These are phyloP conservation scores for Metarhizium sp. DNA, from an alignment of 2,329 filamentous ascomycete genomes.

Conservation along the genomic window DNA sequence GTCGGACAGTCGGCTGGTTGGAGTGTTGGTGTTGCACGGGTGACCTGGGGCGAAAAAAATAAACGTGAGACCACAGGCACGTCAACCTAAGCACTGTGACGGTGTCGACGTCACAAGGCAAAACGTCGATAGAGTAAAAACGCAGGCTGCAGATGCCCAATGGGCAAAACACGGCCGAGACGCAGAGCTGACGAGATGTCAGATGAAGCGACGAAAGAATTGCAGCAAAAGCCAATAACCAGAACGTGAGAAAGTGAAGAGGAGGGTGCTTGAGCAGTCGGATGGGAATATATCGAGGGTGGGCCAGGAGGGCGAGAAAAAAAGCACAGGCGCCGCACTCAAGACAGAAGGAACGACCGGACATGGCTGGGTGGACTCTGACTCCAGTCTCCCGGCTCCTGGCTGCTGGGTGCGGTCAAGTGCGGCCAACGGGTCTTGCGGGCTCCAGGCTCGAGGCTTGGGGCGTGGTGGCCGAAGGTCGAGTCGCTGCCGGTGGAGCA, in stretches of 20 bases:
- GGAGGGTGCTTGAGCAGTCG: conserved; percentile 2
- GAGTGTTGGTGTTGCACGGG: conserved; percentile 1
- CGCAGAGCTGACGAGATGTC: not conserved
- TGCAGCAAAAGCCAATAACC: not conserved
- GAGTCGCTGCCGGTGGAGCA: not conserved
- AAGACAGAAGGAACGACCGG: conserved; percentile 3
- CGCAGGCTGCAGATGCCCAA: conserved; percentile 1
- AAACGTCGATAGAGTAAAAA: not conserved
- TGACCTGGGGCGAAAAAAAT: not conserved
- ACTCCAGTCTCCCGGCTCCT: not conserved
- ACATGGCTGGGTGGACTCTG: conserved; percentile 1
- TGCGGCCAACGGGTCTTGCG: no score
- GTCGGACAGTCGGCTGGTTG: not conserved
- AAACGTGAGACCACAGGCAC: conserved; percentile 5
- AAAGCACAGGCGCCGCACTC: conserved; percentile 1
- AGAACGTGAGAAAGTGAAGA: not conserved
- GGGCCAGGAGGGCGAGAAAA: conserved; percentile 2
- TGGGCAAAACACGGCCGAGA: conserved; percentile 2
- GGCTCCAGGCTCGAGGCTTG: no score
- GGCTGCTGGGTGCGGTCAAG: no score
- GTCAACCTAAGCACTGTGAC: not conserved
- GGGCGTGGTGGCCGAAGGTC: not conserved
- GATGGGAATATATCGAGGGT: conserved; percentile 8
- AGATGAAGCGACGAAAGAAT: not conserved
- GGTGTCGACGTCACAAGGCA: conserved; percentile 5